A percentile compares a stretch with the other conserved stretches of the same genome.
These are phyloP conservation scores for Vigna nakashimae DNA, from an alignment of 306 rosid species.

Conservation along the genomic window DNA sequence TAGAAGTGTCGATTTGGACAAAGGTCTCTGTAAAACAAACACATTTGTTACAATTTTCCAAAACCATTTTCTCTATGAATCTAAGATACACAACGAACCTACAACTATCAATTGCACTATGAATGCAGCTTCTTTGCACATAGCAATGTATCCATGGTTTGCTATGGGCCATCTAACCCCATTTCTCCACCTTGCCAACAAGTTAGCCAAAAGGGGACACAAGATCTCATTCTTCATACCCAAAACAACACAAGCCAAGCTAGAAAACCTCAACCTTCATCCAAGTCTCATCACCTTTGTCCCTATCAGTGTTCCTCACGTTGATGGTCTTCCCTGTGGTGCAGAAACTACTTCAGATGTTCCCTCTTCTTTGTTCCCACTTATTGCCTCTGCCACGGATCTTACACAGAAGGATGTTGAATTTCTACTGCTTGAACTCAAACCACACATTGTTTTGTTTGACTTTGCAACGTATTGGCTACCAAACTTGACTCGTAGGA, in stretches of 20 bases:
- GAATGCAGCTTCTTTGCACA: constrained; percentile 5
- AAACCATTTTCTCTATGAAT: too few relatives aligned
- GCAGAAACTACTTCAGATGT: constrained; percentile 32
- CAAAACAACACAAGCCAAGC: constrained; percentile 21
- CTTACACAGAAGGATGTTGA: constrained; percentile 2
- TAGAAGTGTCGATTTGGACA: too few relatives aligned
- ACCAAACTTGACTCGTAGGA: background rate
- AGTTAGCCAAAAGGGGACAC: constrained; percentile 40
- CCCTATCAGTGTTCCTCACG: constrained; percentile 24
- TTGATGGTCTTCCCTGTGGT: constrained; percentile 23
- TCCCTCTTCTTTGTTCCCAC: background rate
- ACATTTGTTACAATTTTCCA: too few relatives aligned
- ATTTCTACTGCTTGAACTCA: background rate
- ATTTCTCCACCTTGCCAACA: constrained; percentile 34
- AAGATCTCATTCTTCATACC: constrained; percentile 42
- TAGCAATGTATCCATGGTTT: constrained; percentile 41
- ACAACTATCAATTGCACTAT: too few relatives aligned
- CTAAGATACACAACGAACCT: too few relatives aligned
- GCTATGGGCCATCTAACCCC: constrained; percentile 17
- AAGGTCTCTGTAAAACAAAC: too few relatives aligned
- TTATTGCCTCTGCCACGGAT: constrained; percentile 24
- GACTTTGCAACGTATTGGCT: constrained; percentile 13
- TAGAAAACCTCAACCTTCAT: constrained; percentile 27
- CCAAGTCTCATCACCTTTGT: constrained; percentile 23
- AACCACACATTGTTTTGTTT: constrained; percentile 32